A percentile compares a stretch with the other conserved stretches of the same genome.
Conservation (phyloP, 73 alveolate species). For the Tetrahymena thermophila region DNA sequence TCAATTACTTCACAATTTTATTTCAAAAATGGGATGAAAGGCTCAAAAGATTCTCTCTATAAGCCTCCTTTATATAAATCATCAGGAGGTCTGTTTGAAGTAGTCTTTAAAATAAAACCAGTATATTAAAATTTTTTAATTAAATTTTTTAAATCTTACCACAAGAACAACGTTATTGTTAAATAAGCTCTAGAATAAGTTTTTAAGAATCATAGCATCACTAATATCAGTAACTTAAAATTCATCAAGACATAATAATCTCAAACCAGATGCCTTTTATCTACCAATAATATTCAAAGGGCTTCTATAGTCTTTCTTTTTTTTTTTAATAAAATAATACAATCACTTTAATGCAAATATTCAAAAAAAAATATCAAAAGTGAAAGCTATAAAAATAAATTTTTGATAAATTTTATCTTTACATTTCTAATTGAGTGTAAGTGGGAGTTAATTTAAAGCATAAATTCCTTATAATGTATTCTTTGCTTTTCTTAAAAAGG, state of each 20-base stretch:
- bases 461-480: constrained; percentile 84
- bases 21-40: constrained; percentile 66
- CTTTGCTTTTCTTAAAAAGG: constrained; percentile 52
- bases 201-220: constrained; percentile 88
- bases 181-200: constrained; percentile 75
- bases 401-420: neutral
- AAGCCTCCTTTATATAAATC: constrained; percentile 78
- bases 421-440: constrained; percentile 39
- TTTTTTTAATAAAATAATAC: too few species aligned
- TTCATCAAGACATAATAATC: constrained; percentile 82
- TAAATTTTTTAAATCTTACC: neutral
- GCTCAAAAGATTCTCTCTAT: constrained; percentile 73
- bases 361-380: too few species aligned
- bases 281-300: constrained; percentile 71
- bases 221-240: constrained; percentile 89
- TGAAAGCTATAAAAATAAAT: too few species aligned
- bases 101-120: constrained; percentile 20
- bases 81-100: constrained; percentile 90
- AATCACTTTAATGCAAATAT: too few species aligned
- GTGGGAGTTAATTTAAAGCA: constrained; percentile 83
- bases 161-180: constrained; percentile 66
- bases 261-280: constrained; percentile 48
- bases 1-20: constrained; percentile 49
- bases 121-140: too few species aligned
- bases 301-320: constrained; percentile 40